Conservation (phyloP, 257 asterid genomes). For the Primulina tabacum region DNA sequence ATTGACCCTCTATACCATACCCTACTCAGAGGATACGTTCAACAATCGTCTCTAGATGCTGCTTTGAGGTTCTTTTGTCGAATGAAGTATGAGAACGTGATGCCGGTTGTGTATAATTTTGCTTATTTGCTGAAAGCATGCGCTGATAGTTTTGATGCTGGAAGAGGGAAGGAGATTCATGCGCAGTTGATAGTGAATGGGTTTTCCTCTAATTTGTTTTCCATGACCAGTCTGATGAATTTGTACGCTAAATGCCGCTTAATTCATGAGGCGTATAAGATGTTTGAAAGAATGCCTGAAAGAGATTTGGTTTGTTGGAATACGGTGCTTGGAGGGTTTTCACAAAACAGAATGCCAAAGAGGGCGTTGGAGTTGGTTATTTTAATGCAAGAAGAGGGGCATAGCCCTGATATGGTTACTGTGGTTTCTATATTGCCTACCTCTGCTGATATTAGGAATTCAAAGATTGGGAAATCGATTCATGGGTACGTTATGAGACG, state of each 20-base stretch:
- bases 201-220: slow-evolving; percentile 45
- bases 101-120: slow-evolving; percentile 60
- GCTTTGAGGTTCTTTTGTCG: slow-evolving; percentile 56
- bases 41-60: slow-evolving; percentile 35
- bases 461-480: slow-evolving; percentile 52
- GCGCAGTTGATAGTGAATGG: slow-evolving; percentile 69
- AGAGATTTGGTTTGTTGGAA: slow-evolving; percentile 90
- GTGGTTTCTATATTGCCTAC: slow-evolving; percentile 78
- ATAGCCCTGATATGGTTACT: slow-evolving; percentile 61
- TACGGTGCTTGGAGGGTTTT: slow-evolving; percentile 63
- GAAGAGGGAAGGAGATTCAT: slow-evolving; percentile 70
- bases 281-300: slow-evolving; percentile 85
- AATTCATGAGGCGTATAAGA: slow-evolving; percentile 60
- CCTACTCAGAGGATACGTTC: slow-evolving; percentile 64
- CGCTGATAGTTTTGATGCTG: slow-evolving; percentile 49
- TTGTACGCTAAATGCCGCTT: slow-evolving; percentile 68
- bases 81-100: slow-evolving; percentile 56
- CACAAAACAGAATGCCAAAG: slow-evolving; percentile 68
- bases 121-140: slow-evolving; percentile 64
- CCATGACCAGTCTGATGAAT: slow-evolving; percentile 62
- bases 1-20: slow-evolving; percentile 70
- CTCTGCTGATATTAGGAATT: slow-evolving; percentile 44
- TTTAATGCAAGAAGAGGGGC: slow-evolving; percentile 58
- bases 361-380: slow-evolving; percentile 54
- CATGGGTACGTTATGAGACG: slow-evolving; percentile 60